phyloP scores from a whole-genome alignment of 352 stramenopile species.

The Phytophthora sojae region DNA sequence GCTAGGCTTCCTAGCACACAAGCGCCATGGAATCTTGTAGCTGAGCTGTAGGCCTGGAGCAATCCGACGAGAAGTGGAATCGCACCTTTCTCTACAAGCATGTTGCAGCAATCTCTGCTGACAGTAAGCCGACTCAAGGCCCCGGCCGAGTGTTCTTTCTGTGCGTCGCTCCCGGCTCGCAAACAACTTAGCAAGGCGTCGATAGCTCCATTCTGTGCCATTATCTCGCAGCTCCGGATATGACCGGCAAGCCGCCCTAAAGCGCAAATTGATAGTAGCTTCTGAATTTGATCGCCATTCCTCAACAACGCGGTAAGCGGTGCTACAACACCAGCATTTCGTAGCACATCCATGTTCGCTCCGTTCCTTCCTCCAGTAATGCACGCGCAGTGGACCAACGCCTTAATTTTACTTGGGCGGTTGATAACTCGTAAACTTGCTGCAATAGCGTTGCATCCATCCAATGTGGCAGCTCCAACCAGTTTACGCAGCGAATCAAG shows the following conservation, averaged over 20 bases:
- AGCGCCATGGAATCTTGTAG: background rate
- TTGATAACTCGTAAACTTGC: background rate
- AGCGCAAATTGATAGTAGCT: background rate
- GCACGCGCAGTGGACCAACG: conserved; percentile 6
- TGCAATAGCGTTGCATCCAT: background rate
- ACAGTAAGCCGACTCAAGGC: background rate
- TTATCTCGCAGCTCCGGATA: background rate
- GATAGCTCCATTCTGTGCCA: background rate
- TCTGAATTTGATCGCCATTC: background rate
- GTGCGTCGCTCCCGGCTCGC: background rate
- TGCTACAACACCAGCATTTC: background rate
- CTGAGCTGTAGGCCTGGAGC: background rate
- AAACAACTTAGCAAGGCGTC: background rate
- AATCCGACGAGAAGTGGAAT: background rate
- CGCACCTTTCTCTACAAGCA: background rate
- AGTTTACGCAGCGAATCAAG: background rate
- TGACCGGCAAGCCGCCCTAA: background rate
- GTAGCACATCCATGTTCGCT: background rate
- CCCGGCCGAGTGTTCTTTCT: background rate
- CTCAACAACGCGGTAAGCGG: background rate
- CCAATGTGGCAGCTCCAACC: background rate
- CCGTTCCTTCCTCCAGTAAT: conserved; percentile 5
- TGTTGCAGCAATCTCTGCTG: background rate
- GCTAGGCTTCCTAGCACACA: background rate
- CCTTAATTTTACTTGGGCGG: background rate